Base-by-base conservation (phyloP, 768 basidiomycete species). In the Boletus reticulatus region DNA sequence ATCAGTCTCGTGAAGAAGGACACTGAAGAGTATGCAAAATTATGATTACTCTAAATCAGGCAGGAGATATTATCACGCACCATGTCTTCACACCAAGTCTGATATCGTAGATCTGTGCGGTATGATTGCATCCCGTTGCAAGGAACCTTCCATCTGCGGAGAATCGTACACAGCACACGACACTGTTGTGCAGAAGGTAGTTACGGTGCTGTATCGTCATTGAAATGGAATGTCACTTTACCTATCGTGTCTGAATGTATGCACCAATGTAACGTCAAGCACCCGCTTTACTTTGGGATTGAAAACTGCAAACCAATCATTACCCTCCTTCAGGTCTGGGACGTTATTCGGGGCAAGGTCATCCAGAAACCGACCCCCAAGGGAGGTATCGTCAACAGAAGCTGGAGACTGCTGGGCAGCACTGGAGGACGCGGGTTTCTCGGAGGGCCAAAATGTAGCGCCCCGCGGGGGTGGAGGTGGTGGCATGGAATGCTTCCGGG, bases 41-140 rank as follows among this genome's bases (percentile, higher is more conserved):
- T 52, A 48, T 52, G 52, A 62, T 48, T 49, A 60, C 47, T 52
- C 32, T 47, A 34, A 43, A 45, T 45, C 14, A 19, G 27, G 11
- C n/a, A 42, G 14, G 51, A 34, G 9, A 55, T 4, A 38, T 53
- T 39, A 48, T 60, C 36, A 70, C 85, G 52, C 61, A 94, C 94
- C 89, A 94, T 31, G 87, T 87, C 74, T 92, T 93, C 0, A 67
- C 70, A 8, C 95, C 95, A 0, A 89, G 88, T 73, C 89, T 89
- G 27, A 88, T 89, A 68, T 98, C 93, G 69, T 91, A 98, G 53
- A 98, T 94, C 72, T 97, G 94, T 20, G 94, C 92, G 0, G 93
- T 92, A 39, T 92, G 81, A 74, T 98, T 98, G 74, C 94, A 98
- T 13, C 96, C 96, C 6, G 96, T 98, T 31, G 96, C 96, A 31